Percentiles rank a stretch among this genome's conserved stretches.
Conservation (phyloP, 352 stramenopile species). For the Globisporangium lucens region DNA sequence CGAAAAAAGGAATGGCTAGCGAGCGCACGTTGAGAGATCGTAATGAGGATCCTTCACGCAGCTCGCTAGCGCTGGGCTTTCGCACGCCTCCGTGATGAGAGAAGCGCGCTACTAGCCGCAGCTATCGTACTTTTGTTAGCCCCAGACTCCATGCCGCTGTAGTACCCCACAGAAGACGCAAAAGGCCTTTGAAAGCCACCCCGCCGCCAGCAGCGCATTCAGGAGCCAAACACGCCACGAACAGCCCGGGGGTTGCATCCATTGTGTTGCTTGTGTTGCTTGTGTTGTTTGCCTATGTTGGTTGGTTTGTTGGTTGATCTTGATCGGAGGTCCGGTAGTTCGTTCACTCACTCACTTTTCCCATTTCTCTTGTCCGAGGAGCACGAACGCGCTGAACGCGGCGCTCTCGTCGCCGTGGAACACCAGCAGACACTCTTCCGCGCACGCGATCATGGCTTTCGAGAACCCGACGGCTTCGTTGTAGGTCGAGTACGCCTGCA, state of each 20-base stretch:
- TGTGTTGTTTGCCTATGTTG: no score
- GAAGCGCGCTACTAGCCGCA: background rate
- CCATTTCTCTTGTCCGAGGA: background rate
- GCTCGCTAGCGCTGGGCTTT: slow-evolving; percentile 1
- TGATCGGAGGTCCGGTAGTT: no score
- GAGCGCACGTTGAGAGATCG: background rate
- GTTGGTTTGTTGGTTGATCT: no score
- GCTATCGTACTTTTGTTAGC: background rate
- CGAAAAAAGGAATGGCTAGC: background rate
- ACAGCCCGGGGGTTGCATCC: no score
- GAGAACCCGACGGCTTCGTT: slow-evolving; percentile 61
- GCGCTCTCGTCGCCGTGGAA: slow-evolving; percentile 61
- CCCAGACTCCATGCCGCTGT: background rate
- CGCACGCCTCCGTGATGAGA: slow-evolving; percentile 3
- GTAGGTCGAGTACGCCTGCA: slow-evolving; percentile 74
- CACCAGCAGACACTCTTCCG: slow-evolving; percentile 49
- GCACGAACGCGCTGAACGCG: slow-evolving; percentile 58
- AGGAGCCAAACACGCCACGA: no score
- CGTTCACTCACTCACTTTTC: no score
- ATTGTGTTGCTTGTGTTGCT: no score
- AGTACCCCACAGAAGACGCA: background rate
- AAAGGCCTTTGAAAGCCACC: no score
- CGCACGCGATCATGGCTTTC: slow-evolving; percentile 48
- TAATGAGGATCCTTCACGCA: background rate
- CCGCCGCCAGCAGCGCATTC: no score